Evolutionary conservation across 2,329 filamentous ascomycete species (phyloP).

Genomic region (Ascocoryne sarcoides): DNA sequence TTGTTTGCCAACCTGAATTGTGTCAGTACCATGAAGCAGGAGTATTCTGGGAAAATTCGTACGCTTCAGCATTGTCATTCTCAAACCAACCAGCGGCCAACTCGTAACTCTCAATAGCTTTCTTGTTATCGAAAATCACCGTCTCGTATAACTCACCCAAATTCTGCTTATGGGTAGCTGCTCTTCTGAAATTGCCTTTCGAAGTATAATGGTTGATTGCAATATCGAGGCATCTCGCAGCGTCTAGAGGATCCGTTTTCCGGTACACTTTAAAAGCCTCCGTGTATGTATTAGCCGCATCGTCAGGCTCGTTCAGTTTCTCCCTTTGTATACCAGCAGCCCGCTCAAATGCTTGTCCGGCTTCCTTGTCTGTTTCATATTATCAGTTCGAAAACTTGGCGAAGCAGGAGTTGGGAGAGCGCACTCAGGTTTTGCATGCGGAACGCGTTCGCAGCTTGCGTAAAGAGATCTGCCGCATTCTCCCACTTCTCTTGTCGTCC

Average conservation of each 20-base stretch:
- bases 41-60: constrained; percentile 31
- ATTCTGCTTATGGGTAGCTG: constrained; percentile 84
- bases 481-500: constrained; percentile 83
- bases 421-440: constrained; percentile 76
- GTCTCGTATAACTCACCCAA: constrained; percentile 79
- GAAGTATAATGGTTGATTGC: constrained; percentile 80
- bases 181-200: constrained; percentile 84
- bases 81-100: constrained; percentile 85
- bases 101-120: constrained; percentile 76
- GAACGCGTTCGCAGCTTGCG: constrained; percentile 85
- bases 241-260: constrained; percentile 75
- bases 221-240: constrained; percentile 67
- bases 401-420: constrained; percentile 15
- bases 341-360: constrained; percentile 77
- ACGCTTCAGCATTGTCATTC: constrained; percentile 75
- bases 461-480: constrained; percentile 78
- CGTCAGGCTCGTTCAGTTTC: constrained; percentile 83
- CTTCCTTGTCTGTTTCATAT: constrained; percentile 59
- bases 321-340: constrained; percentile 73
- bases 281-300: constrained; percentile 77
- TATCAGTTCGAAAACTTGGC: constrained; percentile 4
- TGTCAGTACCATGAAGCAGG: constrained; percentile 1
- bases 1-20: constrained; percentile 73
- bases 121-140: constrained; percentile 68
- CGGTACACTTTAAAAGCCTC: constrained; percentile 95